Base-by-base conservation (phyloP, 2,329 filamentous ascomycete genomes). In the Aspergillus viridinutans region DNA sequence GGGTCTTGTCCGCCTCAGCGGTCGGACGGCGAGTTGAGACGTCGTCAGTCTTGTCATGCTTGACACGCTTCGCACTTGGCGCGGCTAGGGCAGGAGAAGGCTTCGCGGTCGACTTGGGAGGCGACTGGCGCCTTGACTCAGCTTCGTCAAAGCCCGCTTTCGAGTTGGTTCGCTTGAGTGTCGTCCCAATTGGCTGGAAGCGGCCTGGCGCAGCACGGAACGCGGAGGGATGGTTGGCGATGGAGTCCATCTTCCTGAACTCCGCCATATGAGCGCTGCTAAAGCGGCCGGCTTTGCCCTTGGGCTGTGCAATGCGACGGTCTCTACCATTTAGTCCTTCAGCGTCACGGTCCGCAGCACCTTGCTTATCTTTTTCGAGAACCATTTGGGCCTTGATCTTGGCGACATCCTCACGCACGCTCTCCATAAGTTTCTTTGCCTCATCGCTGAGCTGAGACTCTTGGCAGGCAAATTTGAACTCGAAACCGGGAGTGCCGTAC, bases 181-280 rank as follows among this genome's bases (percentile, higher is more conserved):
- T 71, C 57, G 76, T 76, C 21, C 62, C 66, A 17, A 73, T 72
- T 21, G 73, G 68, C 58, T 75, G 70, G 60, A 75, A 72, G 52
- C 72, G 74, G 53, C 80, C 67, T 68, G 78, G 64, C 69, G 76
- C 52, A 74, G 74, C 69, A 78, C 85, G 64, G 77, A 81, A 94
- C 17, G 88, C 84, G 10, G 92, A 96, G 8, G 91, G 82, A 71
- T 97, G 92, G 60, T 87, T 87, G 47, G 86, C 90, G 69, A 97
- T 97, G 1, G 92, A 97, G 71, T 96, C 92, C 93, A 97, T 97
- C 80, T 96, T 97, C 76, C 90, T 90, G 78, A 97, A 97, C 68
- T 93, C 85, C 51, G 87, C 86, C 84, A 90, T 89, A 72, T 97
- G 93, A 40, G 85, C 86, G 61, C 91, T 88, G 70, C 90, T 96